Conservation (phyloP, 1,284 basidiomycete genomes). For the Porphyrellus sp. region DNA sequence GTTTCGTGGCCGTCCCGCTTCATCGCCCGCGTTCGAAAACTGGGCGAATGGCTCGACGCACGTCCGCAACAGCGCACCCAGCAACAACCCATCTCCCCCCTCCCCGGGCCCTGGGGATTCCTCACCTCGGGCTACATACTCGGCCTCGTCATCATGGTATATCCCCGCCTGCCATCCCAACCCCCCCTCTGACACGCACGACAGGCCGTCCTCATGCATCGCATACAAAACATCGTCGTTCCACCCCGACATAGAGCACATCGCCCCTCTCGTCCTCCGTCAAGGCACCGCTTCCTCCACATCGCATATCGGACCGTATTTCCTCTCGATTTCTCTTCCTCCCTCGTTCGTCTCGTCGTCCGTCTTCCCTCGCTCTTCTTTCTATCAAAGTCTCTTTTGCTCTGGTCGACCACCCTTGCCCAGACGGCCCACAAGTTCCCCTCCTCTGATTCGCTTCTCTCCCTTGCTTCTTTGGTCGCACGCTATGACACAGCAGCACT, state of each 20-base stretch:
- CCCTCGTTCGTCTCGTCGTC: slow-evolving; percentile 52
- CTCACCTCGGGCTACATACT: slow-evolving; percentile 67
- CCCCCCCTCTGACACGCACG: slow-evolving; percentile 5
- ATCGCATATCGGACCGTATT: slow-evolving; percentile 44
- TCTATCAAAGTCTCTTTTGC: slow-evolving; percentile 49
- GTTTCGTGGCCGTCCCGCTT: not conserved
- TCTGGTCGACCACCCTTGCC: slow-evolving; percentile 57
- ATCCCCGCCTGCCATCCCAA: not conserved
- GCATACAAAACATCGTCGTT: slow-evolving; percentile 72
- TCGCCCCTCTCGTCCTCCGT: slow-evolving; percentile 23
- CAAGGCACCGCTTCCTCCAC: slow-evolving; percentile 27
- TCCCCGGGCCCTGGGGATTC: slow-evolving; percentile 66
- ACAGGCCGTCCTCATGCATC: slow-evolving; percentile 66
- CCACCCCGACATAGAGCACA: slow-evolving; percentile 50
- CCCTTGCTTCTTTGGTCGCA: slow-evolving; percentile 46
- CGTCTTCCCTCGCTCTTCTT: slow-evolving; percentile 64
- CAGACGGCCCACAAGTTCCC: slow-evolving; percentile 49
- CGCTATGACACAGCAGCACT: slow-evolving; percentile 56
- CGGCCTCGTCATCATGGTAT: slow-evolving; percentile 61
- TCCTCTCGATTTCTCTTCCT: slow-evolving; percentile 60
- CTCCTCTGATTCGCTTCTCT: slow-evolving; percentile 29
- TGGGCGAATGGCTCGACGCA: slow-evolving; percentile 2
- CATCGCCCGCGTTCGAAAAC: not conserved
- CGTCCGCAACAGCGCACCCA: not conserved
- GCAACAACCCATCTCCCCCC: slow-evolving; percentile 6